A percentile compares a stretch with the other conserved stretches of the same genome.
Evolutionary conservation across 345 rosid genomes (phyloP).

Genomic region (Triadica sebifera): DNA sequence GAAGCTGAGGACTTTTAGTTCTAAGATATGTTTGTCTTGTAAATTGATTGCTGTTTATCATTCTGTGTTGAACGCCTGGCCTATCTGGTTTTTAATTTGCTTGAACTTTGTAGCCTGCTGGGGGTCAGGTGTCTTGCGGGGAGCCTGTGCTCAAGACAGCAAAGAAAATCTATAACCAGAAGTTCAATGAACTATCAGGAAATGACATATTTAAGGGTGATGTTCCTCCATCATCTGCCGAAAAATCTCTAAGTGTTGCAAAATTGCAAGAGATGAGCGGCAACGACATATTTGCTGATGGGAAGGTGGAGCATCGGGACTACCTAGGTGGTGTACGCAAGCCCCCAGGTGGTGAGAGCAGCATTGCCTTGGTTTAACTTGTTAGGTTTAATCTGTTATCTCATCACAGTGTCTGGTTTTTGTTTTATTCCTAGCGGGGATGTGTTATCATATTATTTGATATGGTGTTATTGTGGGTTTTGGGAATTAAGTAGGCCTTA

Average conservation of each 20-base stretch:
- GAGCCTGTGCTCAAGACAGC: slow-evolving; percentile 64
- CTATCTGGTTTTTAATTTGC: slow-evolving; percentile 11
- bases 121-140: slow-evolving; percentile 38
- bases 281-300: slow-evolving; percentile 82
- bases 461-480: slow-evolving; percentile 36
- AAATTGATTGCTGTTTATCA: neutral
- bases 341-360: slow-evolving; percentile 97
- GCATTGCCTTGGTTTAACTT: slow-evolving; percentile 79
- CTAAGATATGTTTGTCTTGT: neutral
- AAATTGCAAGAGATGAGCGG: slow-evolving; percentile 83
- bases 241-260: slow-evolving; percentile 66
- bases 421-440: slow-evolving; percentile 32
- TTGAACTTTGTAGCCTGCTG: slow-evolving; percentile 42
- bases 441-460: slow-evolving; percentile 47
- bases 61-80: neutral
- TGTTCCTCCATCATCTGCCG: slow-evolving; percentile 47
- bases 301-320: slow-evolving; percentile 82
- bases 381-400: slow-evolving; percentile 36
- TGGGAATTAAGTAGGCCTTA: slow-evolving; percentile 39
- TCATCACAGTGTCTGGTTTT: slow-evolving; percentile 32
- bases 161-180: slow-evolving; percentile 77
- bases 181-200: slow-evolving; percentile 77
- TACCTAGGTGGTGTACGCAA: slow-evolving; percentile 93
- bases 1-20: neutral
- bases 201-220: slow-evolving; percentile 82